A percentile compares a stretch with the other conserved stretches of the same genome.
Evolutionary conservation across 352 stramenopile species (phyloP).

Genomic region (Blastocystis sp.): DNA sequence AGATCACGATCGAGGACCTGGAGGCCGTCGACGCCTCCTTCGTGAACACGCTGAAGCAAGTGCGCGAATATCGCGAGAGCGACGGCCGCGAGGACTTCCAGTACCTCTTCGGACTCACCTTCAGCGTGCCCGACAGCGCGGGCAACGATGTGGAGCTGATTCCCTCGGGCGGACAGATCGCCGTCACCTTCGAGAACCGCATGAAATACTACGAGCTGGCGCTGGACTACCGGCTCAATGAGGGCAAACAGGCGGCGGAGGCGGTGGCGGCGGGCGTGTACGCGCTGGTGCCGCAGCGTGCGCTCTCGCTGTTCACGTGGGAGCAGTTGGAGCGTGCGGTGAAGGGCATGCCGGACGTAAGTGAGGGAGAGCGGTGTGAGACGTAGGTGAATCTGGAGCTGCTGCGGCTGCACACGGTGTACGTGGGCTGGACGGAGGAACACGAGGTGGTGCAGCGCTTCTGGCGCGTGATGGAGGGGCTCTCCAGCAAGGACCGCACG

Average conservation of each 20-base stretch:
- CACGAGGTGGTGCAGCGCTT: constrained; percentile 62
- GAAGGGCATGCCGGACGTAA: constrained; percentile 62
- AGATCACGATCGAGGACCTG: constrained; percentile 58
- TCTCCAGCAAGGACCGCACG: constrained; percentile 61
- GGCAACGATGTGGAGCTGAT: constrained; percentile 65
- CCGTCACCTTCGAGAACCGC: constrained; percentile 63
- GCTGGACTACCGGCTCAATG: constrained; percentile 60
- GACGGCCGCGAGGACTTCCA: constrained; percentile 70
- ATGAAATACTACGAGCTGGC: constrained; percentile 60
- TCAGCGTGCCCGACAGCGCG: constrained; percentile 74
- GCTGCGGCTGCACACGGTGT: constrained; percentile 64
- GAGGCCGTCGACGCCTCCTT: constrained; percentile 59
- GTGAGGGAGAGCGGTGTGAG: neutral
- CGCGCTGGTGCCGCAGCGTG: constrained; percentile 62
- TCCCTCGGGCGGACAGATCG: constrained; percentile 58
- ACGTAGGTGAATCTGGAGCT: neutral
- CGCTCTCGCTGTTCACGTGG: constrained; percentile 65
- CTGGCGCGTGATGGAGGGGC: constrained; percentile 60
- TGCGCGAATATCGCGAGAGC: constrained; percentile 67
- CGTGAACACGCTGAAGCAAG: constrained; percentile 60
- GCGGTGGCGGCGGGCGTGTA: constrained; percentile 61
- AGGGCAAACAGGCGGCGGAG: constrained; percentile 64
- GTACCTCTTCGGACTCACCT: constrained; percentile 77
- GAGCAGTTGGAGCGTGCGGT: constrained; percentile 65
- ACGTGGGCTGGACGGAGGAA: constrained; percentile 61